A percentile compares a stretch with the other conserved stretches of the same genome.
These are phyloP conservation scores for Globisporangium solare DNA, from an alignment of 352 stramenopile species.

Conservation along the genomic window DNA sequence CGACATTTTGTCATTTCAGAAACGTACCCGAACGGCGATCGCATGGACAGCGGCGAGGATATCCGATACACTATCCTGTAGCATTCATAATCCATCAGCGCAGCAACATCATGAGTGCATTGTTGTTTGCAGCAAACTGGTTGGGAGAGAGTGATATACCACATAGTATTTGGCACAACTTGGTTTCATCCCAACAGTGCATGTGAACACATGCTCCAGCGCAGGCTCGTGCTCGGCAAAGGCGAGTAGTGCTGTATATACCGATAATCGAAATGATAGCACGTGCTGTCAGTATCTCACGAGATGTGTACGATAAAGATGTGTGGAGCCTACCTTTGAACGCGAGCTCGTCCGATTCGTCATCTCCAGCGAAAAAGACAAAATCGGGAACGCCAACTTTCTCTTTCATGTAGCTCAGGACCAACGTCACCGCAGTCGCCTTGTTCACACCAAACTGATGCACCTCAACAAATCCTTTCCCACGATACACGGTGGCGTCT, in stretches of 20 bases:
- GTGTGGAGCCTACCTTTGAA: slow-evolving; percentile 40
- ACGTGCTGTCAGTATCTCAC: too few relatives aligned
- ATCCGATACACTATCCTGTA: slow-evolving; percentile 51
- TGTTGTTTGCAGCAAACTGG: too few relatives aligned
- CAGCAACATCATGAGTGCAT: background rate
- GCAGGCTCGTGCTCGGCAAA: slow-evolving; percentile 30
- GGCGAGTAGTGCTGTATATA: slow-evolving; percentile 33
- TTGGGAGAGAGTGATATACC: slow-evolving; percentile 17
- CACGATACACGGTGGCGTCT: slow-evolving; percentile 45
- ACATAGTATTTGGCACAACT: slow-evolving; percentile 95
- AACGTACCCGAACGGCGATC: slow-evolving; percentile 41
- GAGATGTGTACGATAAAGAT: slow-evolving; percentile 40
- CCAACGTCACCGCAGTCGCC: slow-evolving; percentile 41
- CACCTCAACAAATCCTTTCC: slow-evolving; percentile 71
- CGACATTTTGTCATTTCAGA: background rate
- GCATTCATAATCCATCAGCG: background rate
- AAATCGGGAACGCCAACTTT: slow-evolving; percentile 88
- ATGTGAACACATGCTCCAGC: slow-evolving; percentile 83
- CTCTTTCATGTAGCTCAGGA: slow-evolving; percentile 53
- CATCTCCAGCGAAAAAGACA: slow-evolving; percentile 94
- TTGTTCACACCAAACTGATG: slow-evolving; percentile 76
- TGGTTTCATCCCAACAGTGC: slow-evolving; percentile 97
- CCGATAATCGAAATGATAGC: too few relatives aligned
- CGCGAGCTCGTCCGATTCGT: slow-evolving; percentile 95
- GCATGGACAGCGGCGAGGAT: slow-evolving; percentile 48